Evolutionary conservation across 2,329 filamentous ascomycete genomes (phyloP), one percentile per base, ranked within the genome.

Genomic region (Pseudogymnoascus sp.): DNA sequence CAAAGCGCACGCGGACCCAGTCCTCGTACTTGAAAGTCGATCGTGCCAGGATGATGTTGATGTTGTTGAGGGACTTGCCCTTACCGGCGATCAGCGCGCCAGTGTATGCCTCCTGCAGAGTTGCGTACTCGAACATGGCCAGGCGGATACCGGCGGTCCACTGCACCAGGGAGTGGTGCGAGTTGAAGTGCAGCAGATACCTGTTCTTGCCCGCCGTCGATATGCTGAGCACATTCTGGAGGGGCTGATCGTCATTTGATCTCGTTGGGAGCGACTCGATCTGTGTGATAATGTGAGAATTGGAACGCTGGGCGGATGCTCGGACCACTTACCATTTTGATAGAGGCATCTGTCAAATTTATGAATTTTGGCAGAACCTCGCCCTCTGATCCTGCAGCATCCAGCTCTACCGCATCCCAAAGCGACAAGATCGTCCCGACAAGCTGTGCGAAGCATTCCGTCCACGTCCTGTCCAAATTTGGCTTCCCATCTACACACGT

Each of bases 131-230:
- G 74, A 88, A 97, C 84, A 97, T 96, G 70, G 93, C 85, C 21
- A 99, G 84, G 57, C 95, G 87, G 69, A 99, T 97, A 51, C 89
- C 91, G 14, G 95, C 89, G 1, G 95, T 96, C 95, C 95, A 99
- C 76, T 97, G 93, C 2, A 93, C 88, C 63, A 99, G 80, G 0
- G 93, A 96, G 72, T 96, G 90, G 68, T 93, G 86, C 0, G 93
- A 96, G 75, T 96, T 96, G 78, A 99, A 99, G 75, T 97, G 95
- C 39, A 99, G 82, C 1, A 99, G 81, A 73, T 97, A 97, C 68
- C 95, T 88, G 75, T 99, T 99, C 72, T 92, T 90, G 59, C 93
- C 95, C 18, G 95, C 95, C 8, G 95, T 99, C 5, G 92, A 97
- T 65, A 99, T 86, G 75, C 93, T 97, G 60, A 99, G 84, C 42